Evolutionary conservation across 495 filamentous ascomycete genomes (phyloP), one percentile per base, ranked within the genome.

Genomic region (Lasiosphaeriaceae sp.): DNA sequence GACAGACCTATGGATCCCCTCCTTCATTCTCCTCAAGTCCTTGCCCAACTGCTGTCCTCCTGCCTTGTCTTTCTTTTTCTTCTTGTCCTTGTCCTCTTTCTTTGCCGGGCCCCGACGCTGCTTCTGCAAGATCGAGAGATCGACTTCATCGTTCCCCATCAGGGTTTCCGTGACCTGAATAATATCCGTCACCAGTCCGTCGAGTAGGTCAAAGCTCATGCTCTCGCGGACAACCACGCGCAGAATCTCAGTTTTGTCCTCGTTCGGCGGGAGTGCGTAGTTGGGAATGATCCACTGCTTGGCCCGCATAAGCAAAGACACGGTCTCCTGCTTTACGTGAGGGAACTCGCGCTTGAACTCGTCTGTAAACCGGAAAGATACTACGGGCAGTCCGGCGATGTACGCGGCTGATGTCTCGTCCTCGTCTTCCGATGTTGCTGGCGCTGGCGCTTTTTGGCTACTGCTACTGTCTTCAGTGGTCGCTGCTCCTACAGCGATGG

Each of bases 201-300:
- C 86, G 1, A 90, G 68, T 31, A 90, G 67, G 63, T 90, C 87
- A 24, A 88, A 69, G 35, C 77, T 83, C 83, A 90, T 86, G 60
- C 73, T 81, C 73, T 89, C 86, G 17, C 88, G 75, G 11, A 90
- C 72, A 1, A 89, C 87, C 11, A 90, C 79, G 3, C 88, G 74
- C 56, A 90, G 64, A 58, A 90, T 90, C 67, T 90, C 87, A 2
- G 77, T 87, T 23, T 78, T 72, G 3, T 83, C 76, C 61, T 82
- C 81, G 26, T 74, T 77, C 4, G 87, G 87, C 17, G 88, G 86
- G 7, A 90, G 73, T 3, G 85, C 80, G 63, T 90, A 90, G 72
- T 88, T 89, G 24, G 86, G 87, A 58, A 90, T 85, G 58, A 90
- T 89, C 72, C 89, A 90, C 68, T 88, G 86, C 55, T 85, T 85